phyloP scores from a whole-genome alignment of 2,329 filamentous ascomycete species.

The Cladosporium phlei region DNA sequence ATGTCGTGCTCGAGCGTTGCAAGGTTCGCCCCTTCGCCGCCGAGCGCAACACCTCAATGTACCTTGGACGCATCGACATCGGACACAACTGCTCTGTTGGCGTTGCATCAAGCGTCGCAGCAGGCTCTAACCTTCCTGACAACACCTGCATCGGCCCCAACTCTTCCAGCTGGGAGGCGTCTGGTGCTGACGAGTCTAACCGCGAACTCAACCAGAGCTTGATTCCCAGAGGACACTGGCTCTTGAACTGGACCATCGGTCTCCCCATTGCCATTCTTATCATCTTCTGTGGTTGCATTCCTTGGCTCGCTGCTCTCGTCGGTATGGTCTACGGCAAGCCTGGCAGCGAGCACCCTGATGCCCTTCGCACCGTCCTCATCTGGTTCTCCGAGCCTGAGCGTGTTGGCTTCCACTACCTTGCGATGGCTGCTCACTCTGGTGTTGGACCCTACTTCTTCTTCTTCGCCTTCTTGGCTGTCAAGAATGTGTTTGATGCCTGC shows the following conservation, averaged over 20 bases:
- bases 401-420: slow-evolving; percentile 49
- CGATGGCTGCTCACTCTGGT: slow-evolving; percentile 38
- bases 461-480: slow-evolving; percentile 39
- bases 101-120: slow-evolving; percentile 46
- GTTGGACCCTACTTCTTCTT: slow-evolving; percentile 46
- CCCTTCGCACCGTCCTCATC: slow-evolving; percentile 40
- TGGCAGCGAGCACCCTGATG: slow-evolving; percentile 26
- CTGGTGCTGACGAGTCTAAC: slow-evolving; percentile 44
- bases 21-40: slow-evolving; percentile 51
- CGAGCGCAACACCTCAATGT: slow-evolving; percentile 56
- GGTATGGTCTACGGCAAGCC: slow-evolving; percentile 44
- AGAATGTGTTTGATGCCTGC: slow-evolving; percentile 36
- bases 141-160: slow-evolving; percentile 53
- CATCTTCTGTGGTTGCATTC: slow-evolving; percentile 42
- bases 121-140: slow-evolving; percentile 47
- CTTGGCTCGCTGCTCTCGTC: slow-evolving; percentile 38
- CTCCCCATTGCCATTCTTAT: slow-evolving; percentile 40
- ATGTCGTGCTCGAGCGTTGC: slow-evolving; percentile 45
- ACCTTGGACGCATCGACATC: slow-evolving; percentile 49
- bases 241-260: slow-evolving; percentile 40
- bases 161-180: slow-evolving; percentile 54
- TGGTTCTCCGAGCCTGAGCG: slow-evolving; percentile 49
- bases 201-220: slow-evolving; percentile 40
- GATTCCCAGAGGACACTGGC: slow-evolving; percentile 43
- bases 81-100: slow-evolving; percentile 48